Evolutionary conservation across 805 yeast genomes (phyloP).

Genomic region (Myxozyma vanderwaltii): DNA sequence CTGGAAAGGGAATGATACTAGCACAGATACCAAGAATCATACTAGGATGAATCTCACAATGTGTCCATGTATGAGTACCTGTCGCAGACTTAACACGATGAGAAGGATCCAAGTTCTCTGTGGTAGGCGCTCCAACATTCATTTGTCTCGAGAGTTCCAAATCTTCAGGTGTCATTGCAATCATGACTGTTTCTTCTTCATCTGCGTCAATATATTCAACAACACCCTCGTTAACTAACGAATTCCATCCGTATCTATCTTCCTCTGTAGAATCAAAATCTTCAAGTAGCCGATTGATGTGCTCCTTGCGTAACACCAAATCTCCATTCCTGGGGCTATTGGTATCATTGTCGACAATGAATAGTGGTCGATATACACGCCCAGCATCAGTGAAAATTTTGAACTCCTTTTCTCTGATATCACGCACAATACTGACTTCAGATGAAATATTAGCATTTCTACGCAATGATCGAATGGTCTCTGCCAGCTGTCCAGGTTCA

Average conservation of each 20-base stretch:
- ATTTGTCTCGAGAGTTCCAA: conserved; percentile 61
- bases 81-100: conserved; percentile 75
- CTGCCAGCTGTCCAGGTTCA: conserved; percentile 90
- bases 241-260: conserved; percentile 77
- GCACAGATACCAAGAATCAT: conserved; percentile 99
- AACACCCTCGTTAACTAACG: conserved; percentile 78
- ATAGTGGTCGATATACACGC: conserved; percentile 94
- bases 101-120: conserved; percentile 66
- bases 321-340: conserved; percentile 60
- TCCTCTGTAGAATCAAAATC: conserved; percentile 53
- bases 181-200: conserved; percentile 97
- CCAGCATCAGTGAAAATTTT: conserved; percentile 98
- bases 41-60: conserved; percentile 98
- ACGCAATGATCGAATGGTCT: conserved; percentile 86
- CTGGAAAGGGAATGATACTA: conserved; percentile 98
- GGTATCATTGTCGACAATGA: conserved; percentile 79
- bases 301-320: conserved; percentile 80
- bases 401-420: conserved; percentile 94
- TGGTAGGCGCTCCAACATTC: conserved; percentile 47
- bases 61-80: conserved; percentile 84
- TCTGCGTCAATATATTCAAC: conserved; percentile 98
- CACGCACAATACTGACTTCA: conserved; percentile 95
- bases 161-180: conserved; percentile 99
- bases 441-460: conserved; percentile 95
- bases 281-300: conserved; percentile 67